phyloP scores from a whole-genome alignment of 1,284 basidiomycete genomes.

The Ceratorhiza oryzae-sativae region DNA sequence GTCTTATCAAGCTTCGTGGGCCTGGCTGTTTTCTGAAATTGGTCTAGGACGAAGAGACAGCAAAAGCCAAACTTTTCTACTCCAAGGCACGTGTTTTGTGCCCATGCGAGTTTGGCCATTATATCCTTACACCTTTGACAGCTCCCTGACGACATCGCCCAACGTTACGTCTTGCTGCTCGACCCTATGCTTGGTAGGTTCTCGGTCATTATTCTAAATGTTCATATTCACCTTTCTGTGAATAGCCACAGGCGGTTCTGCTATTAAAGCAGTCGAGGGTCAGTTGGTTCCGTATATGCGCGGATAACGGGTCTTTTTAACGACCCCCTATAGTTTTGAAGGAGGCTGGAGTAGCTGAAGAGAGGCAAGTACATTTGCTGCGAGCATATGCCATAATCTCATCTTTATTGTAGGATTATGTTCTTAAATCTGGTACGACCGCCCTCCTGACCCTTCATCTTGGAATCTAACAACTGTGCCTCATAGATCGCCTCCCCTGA shows the following conservation, averaged over 20 bases:
- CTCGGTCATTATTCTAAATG: slow-evolving; percentile 5
- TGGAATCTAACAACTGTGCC: not conserved
- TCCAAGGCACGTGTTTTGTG: slow-evolving; percentile 64
- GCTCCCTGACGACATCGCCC: slow-evolving; percentile 92
- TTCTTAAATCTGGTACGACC: slow-evolving; percentile 89
- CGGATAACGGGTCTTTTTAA: not conserved
- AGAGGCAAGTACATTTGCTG: slow-evolving; percentile 8
- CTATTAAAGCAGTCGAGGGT: slow-evolving; percentile 91
- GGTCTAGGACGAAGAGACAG: slow-evolving; percentile 87
- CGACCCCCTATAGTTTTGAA: slow-evolving; percentile 67
- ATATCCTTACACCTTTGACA: slow-evolving; percentile 53
- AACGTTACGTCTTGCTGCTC: slow-evolving; percentile 90
- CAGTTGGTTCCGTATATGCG: slow-evolving; percentile 28
- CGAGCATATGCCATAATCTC: not conserved
- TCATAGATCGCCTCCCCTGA: slow-evolving; percentile 87
- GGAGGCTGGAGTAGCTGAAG: slow-evolving; percentile 79
- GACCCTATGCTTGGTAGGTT: slow-evolving; percentile 94
- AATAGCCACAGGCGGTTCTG: slow-evolving; percentile 93
- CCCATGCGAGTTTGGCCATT: not conserved
- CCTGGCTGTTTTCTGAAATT: not conserved
- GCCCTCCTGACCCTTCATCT: not conserved
- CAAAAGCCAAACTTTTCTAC: slow-evolving; percentile 88
- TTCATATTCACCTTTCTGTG: not conserved
- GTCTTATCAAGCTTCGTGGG: slow-evolving; percentile 41
- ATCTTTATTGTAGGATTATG: slow-evolving; percentile 82